Percentiles rank a stretch among this genome's conserved stretches.
Conservation (phyloP, 345 rosid species). For the Sisymbrium irio region DNA sequence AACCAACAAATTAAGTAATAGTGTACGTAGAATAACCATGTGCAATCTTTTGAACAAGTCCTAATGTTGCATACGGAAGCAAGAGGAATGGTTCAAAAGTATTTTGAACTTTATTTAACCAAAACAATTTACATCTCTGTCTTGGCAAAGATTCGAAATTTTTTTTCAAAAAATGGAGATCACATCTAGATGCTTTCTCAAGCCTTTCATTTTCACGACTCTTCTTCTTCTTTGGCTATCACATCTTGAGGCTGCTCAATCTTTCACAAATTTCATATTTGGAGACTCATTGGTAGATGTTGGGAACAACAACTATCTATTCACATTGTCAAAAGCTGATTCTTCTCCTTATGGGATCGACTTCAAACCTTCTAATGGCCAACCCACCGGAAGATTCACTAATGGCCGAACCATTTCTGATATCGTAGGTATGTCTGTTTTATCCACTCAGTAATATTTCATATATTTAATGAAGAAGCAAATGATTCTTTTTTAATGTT, state of each 20-base stretch:
- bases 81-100: slow-evolving; percentile 24
- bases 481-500: background rate
- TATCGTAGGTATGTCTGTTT: slow-evolving; percentile 44
- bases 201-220: background rate
- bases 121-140: slow-evolving; percentile 1
- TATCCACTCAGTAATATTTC: background rate
- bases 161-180: background rate
- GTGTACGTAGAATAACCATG: slow-evolving; percentile 25
- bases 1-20: background rate
- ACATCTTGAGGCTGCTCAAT: slow-evolving; percentile 6
- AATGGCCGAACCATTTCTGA: slow-evolving; percentile 90
- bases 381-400: slow-evolving; percentile 69
- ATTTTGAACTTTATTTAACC: background rate
- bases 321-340: slow-evolving; percentile 59
- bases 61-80: slow-evolving; percentile 14
- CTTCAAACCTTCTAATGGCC: slow-evolving; percentile 66
- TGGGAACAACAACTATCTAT: slow-evolving; percentile 57
- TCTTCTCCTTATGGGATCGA: slow-evolving; percentile 71
- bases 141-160: background rate
- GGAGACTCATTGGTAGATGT: slow-evolving; percentile 68
- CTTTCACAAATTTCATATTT: slow-evolving; percentile 45
- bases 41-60: slow-evolving; percentile 30
- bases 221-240: slow-evolving; percentile 6
- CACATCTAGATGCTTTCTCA: background rate
- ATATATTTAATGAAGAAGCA: background rate